Percentiles rank a stretch among this genome's conserved stretches.
Conservation (phyloP, 805 yeast genomes). For the Saturnispora diversa region DNA sequence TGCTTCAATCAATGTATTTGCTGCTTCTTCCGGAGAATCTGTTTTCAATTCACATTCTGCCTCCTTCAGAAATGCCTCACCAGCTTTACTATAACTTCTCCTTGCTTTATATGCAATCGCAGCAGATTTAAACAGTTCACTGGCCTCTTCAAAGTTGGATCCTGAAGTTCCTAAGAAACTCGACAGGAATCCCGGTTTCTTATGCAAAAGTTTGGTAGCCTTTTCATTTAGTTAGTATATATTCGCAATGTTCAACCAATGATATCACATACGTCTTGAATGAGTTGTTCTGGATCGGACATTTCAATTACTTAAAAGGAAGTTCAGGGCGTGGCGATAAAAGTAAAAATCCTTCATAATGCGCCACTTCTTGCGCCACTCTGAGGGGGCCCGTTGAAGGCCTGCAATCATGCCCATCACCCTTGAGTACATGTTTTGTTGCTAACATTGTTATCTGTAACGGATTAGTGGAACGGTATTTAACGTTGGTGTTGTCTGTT, state of each 20-base stretch:
- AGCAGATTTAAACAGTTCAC: conserved; percentile 83
- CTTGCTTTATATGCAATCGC: conserved; percentile 81
- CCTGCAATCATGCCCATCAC: too few species aligned
- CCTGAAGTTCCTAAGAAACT: conserved; percentile 58
- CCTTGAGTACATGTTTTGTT: too few species aligned
- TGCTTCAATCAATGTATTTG: conserved; percentile 82
- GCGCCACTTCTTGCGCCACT: too few species aligned
- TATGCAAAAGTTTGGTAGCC: conserved; percentile 66
- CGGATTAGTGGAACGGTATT: conserved; percentile 10
- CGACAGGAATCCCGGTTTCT: conserved; percentile 59
- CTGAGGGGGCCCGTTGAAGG: too few species aligned
- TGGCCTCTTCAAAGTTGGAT: conserved; percentile 79
- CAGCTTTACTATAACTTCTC: conserved; percentile 69
- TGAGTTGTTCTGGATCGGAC: conserved; percentile 30
- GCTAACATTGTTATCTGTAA: conserved; percentile 6
- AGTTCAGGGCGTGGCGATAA: background rate
- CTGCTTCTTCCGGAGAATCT: conserved; percentile 81
- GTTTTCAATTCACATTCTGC: conserved; percentile 71
- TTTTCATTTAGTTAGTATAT: conserved; percentile 19
- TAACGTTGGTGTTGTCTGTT: conserved; percentile 7
- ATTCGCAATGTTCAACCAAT: background rate
- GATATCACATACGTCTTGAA: conserved; percentile 27
- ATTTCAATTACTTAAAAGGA: conserved; percentile 12
- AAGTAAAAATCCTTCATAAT: background rate
- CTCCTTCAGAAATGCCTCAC: conserved; percentile 77